Conservation (phyloP, 228 moss, liverwort and hornwort genomes). For the Sphagnum fallax region DNA sequence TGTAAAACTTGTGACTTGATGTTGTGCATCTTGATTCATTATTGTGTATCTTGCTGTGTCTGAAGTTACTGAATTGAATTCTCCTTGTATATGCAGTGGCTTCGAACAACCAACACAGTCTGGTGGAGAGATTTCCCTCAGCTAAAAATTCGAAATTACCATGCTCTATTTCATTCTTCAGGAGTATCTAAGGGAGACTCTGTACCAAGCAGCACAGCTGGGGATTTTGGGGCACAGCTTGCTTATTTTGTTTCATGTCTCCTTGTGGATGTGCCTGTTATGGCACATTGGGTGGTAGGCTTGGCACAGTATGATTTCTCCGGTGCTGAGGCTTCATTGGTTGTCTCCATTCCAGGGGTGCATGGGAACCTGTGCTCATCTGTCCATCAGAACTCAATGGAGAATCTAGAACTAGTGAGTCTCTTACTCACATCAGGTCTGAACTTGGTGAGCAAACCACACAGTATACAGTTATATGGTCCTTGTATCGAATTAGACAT, state of each 20-base stretch:
- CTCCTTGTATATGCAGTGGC: slow-evolving; percentile 23
- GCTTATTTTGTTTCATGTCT: slow-evolving; percentile 34
- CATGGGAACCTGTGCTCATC: slow-evolving; percentile 30
- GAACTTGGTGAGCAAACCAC: background rate
- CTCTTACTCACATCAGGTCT: background rate
- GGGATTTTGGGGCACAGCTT: slow-evolving; percentile 35
- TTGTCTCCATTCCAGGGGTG: slow-evolving; percentile 40
- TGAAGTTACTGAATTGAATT: too few species aligned
- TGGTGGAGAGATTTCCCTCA: slow-evolving; percentile 53
- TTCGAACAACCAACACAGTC: slow-evolving; percentile 35
- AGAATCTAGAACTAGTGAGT: slow-evolving; percentile 15
- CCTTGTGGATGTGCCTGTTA: slow-evolving; percentile 36
- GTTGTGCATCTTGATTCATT: too few species aligned
- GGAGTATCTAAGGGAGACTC: background rate
- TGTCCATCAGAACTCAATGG: slow-evolving; percentile 10
- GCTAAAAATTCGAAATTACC: slow-evolving; percentile 13
- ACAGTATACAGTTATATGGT: too few species aligned
- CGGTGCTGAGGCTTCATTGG: slow-evolving; percentile 25
- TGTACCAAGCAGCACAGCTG: slow-evolving; percentile 2
- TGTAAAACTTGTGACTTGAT: too few species aligned
- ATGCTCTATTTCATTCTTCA: slow-evolving; percentile 19
- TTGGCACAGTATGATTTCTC: slow-evolving; percentile 43
- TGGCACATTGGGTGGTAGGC: slow-evolving; percentile 35
- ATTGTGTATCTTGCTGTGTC: too few species aligned
- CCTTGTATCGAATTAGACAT: too few species aligned